These are phyloP conservation scores for Oryza officinalis DNA, from an alignment of 176 grass and related monocot species.

Conservation along the genomic window DNA sequence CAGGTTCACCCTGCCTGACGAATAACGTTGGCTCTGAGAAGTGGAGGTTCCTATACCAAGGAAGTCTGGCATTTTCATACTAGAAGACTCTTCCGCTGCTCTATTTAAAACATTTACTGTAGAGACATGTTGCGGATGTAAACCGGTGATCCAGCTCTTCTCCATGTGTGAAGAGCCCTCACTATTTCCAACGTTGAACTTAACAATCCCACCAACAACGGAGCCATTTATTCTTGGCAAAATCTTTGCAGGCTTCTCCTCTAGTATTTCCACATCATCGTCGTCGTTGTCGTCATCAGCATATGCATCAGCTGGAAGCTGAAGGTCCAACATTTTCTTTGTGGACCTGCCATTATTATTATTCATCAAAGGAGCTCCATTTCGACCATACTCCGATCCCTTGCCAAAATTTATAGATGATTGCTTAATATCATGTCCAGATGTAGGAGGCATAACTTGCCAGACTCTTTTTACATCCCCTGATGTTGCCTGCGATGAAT, in stretches of 20 bases:
- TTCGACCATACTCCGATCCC: constrained; percentile 36
- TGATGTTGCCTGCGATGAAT: constrained; percentile 45
- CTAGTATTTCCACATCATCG: constrained; percentile 38
- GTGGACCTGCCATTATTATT: constrained; percentile 1
- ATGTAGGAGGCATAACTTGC: constrained; percentile 18
- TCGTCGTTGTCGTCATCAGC: constrained; percentile 32
- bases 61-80: constrained; percentile 36
- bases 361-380: constrained; percentile 33
- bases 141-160: constrained; percentile 36
- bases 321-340: constrained; percentile 52
- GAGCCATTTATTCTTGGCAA: constrained; percentile 11
- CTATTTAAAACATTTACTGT: constrained; percentile 38
- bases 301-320: constrained; percentile 48
- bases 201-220: constrained; percentile 36
- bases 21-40: constrained; percentile 28
- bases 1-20: constrained; percentile 35
- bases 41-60: constrained; percentile 25
- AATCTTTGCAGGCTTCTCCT: constrained; percentile 34
- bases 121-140: constrained; percentile 14
- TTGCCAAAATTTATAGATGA: constrained; percentile 29
- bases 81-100: constrained; percentile 33
- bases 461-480: constrained; percentile 28
- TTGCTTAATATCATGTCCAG: constrained; percentile 28
- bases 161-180: constrained; percentile 19
- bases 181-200: constrained; percentile 22